A percentile compares a stretch with the other conserved stretches of the same genome.
Evolutionary conservation across 2,329 filamentous ascomycete species (phyloP).

Genomic region (Neurospora sp.): DNA sequence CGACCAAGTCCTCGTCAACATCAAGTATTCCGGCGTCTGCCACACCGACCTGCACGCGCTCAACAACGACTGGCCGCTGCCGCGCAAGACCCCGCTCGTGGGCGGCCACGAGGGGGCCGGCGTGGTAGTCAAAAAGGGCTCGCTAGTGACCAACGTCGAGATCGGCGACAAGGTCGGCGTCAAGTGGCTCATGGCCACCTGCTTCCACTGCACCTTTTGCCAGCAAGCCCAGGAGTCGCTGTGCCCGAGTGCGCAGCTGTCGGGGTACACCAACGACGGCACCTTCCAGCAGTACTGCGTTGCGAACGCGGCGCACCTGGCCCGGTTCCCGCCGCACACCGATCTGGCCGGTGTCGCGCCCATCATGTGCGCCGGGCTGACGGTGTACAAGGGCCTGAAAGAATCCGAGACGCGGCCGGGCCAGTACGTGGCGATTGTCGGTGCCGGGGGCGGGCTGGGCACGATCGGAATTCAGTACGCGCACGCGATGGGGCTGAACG

Average conservation of each 20-base stretch:
- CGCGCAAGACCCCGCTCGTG: conserved; percentile 14
- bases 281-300: conserved; percentile 38
- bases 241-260: conserved; percentile 4
- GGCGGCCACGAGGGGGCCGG: conserved; percentile 38
- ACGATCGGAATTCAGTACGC: conserved; percentile 20
- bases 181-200: conserved; percentile 33
- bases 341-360: conserved; percentile 28
- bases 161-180: conserved; percentile 35
- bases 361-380: conserved; percentile 41
- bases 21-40: conserved; percentile 26
- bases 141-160: neutral
- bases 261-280: conserved; percentile 32
- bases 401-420: conserved; percentile 25
- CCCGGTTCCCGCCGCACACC: conserved; percentile 20
- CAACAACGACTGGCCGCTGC: conserved; percentile 12
- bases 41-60: conserved; percentile 21
- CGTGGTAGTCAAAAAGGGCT: conserved; percentile 6
- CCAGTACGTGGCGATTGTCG: conserved; percentile 26
- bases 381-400: conserved; percentile 30
- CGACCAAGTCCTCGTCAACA: conserved; percentile 30
- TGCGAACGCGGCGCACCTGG: conserved; percentile 31
- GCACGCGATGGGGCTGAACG: conserved; percentile 17
- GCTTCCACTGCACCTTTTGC: conserved; percentile 37
- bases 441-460: conserved; percentile 18
- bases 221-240: conserved; percentile 13